Base-by-base conservation (phyloP, 176 grass and related monocot species). In the Coix lacrymajobi region DNA sequence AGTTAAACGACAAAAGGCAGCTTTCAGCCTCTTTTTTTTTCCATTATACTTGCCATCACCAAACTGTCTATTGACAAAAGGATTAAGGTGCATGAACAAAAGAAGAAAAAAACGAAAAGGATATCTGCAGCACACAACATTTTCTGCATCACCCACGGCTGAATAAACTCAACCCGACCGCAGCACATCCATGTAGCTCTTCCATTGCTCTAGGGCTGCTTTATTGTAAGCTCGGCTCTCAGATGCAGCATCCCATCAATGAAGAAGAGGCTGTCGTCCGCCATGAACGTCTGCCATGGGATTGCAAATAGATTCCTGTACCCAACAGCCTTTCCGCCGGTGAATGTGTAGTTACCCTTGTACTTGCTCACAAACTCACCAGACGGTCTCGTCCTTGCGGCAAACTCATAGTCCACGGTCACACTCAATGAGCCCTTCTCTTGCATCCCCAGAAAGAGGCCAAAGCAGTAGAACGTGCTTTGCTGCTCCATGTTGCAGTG, bases 391-490 rank as follows among this genome's bases (percentile, higher is more conserved):
- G 54, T 65, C 48, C 94, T 93, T 41, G 89, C 94, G 17, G 94
- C 89, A 82, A 97, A 87, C 60, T 97, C 94, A 8, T 86, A 92
- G 76, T 97, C 87, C 38, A 94, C 85, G 1, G 89, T 94, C 19
- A 97, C 89, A 10, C 90, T 90, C 19, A 80, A 85, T 10, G 93
- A 95, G n/a, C 93, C 93, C 76, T 95, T 95, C 58, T 95, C 93
- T 85, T 95, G 93, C 93, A 95, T 95, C 64, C 93, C 93, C 15
- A 97, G 83, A 74, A 97, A 97, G 45, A 97, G 82, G 3, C 89
- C 91, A 10, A 97, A 97, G 65, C 85, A 88, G 65, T 90, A 84
- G 8, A 86, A 77, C 0, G 83, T 71, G 33, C 87, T 97, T 20
- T 90, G 85, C 71, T 88, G 87, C 4, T 97, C 84, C 65, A 90